Evolutionary conservation across 257 asterid species (phyloP).

Genomic region (Lycium ferocissimum): DNA sequence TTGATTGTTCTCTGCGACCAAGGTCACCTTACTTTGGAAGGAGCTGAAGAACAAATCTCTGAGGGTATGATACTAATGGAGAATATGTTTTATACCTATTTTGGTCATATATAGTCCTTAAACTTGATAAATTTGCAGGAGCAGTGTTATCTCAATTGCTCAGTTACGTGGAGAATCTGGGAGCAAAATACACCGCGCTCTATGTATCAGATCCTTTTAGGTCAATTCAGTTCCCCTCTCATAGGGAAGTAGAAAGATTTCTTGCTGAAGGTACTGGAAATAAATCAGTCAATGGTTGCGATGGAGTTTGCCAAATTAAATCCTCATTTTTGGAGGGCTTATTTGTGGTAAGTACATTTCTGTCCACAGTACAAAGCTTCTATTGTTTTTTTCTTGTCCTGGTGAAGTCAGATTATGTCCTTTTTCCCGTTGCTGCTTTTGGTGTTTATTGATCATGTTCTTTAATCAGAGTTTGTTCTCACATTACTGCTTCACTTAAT

Average conservation of each 20-base stretch:
- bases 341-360: conserved; percentile 69
- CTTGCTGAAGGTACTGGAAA: conserved; percentile 83
- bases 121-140: conserved; percentile 62
- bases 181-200: conserved; percentile 72
- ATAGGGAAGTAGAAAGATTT: conserved; percentile 68
- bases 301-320: conserved; percentile 90
- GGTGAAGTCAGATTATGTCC: neutral
- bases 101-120: conserved; percentile 27
- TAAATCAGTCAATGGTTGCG: conserved; percentile 65
- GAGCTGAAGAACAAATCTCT: conserved; percentile 55
- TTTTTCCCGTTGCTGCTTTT: conserved; percentile 1
- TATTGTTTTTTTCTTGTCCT: neutral
- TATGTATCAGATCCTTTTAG: conserved; percentile 82
- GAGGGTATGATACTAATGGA: conserved; percentile 54
- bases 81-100: conserved; percentile 28
- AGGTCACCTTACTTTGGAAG: conserved; percentile 44
- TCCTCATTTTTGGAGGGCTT: conserved; percentile 91
- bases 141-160: conserved; percentile 70
- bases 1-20: conserved; percentile 78
- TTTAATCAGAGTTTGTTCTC: conserved; percentile 14
- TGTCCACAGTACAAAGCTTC: conserved; percentile 22
- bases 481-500: conserved; percentile 21
- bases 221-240: conserved; percentile 52
- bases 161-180: conserved; percentile 64
- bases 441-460: conserved; percentile 19